Evolutionary conservation across 176 grass and related monocot species (phyloP).

Genomic region (Puccinellia tenuiflora): DNA sequence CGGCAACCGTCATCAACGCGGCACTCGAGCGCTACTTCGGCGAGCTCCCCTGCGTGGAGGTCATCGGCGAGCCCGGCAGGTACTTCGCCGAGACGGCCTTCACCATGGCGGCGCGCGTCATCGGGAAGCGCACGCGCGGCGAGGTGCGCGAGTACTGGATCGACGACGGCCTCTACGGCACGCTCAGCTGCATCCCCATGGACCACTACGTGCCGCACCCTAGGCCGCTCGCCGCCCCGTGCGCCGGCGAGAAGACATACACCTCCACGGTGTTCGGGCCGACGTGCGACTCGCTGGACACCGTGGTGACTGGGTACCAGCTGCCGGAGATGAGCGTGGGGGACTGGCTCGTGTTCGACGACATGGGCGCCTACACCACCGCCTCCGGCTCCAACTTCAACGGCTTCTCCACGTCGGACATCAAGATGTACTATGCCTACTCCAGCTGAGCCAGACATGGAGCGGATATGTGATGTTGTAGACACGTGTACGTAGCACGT

Average conservation of each 20-base stretch:
- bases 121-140: constrained; percentile 14
- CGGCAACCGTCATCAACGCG: background rate
- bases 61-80: background rate
- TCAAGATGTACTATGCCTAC: background rate
- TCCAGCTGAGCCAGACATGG: background rate
- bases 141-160: constrained; percentile 9
- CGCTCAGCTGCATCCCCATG: background rate
- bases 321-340: background rate
- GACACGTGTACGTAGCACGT: background rate
- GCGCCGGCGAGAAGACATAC: background rate
- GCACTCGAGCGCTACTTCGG: background rate
- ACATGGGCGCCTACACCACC: constrained; percentile 1
- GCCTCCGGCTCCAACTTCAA: background rate
- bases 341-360: constrained; percentile 19
- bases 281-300: background rate
- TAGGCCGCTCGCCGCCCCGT: background rate
- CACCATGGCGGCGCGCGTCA: background rate
- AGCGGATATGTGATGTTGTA: background rate
- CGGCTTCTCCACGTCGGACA: background rate
- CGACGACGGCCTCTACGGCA: constrained; percentile 1
- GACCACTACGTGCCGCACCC: background rate
- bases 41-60: background rate
- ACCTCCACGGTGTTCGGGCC: background rate
- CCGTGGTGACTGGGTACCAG: background rate
- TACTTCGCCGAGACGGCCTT: background rate